Evolutionary conservation across 2,329 filamentous ascomycete species (phyloP).

Genomic region (Scortechinia acanthostroma): DNA sequence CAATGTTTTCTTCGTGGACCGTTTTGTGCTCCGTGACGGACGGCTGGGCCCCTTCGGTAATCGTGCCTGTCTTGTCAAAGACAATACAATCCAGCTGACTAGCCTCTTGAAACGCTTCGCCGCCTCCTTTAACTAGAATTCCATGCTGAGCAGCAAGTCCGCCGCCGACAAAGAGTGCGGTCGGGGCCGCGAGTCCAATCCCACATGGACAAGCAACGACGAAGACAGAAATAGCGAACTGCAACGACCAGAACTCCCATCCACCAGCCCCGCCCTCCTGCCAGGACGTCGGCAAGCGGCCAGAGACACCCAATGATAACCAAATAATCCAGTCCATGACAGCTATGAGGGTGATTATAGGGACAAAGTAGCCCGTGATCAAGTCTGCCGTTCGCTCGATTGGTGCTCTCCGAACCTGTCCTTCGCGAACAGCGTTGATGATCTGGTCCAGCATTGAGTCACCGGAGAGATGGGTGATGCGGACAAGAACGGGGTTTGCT

Average conservation of each 20-base stretch:
- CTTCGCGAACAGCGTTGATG: constrained; percentile 69
- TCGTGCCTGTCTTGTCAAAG: constrained; percentile 54
- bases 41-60: constrained; percentile 59
- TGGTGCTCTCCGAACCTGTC: constrained; percentile 68
- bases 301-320: constrained; percentile 56
- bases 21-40: constrained; percentile 45
- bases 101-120: constrained; percentile 51
- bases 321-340: constrained; percentile 67
- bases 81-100: constrained; percentile 44
- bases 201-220: constrained; percentile 56
- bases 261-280: constrained; percentile 47
- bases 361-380: constrained; percentile 72
- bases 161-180: constrained; percentile 41
- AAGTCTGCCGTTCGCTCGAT: constrained; percentile 70
- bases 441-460: constrained; percentile 76
- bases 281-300: constrained; percentile 46
- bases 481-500: constrained; percentile 50
- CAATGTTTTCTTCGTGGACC: constrained; percentile 7
- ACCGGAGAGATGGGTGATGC: constrained; percentile 57
- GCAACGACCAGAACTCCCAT: constrained; percentile 68
- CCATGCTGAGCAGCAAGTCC: constrained; percentile 47
- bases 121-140: constrained; percentile 49
- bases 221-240: constrained; percentile 64
- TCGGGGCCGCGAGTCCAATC: constrained; percentile 41
- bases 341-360: constrained; percentile 62